Base-by-base conservation (phyloP, 2,329 filamentous ascomycete genomes). In the Blastomyces gilchristii region DNA sequence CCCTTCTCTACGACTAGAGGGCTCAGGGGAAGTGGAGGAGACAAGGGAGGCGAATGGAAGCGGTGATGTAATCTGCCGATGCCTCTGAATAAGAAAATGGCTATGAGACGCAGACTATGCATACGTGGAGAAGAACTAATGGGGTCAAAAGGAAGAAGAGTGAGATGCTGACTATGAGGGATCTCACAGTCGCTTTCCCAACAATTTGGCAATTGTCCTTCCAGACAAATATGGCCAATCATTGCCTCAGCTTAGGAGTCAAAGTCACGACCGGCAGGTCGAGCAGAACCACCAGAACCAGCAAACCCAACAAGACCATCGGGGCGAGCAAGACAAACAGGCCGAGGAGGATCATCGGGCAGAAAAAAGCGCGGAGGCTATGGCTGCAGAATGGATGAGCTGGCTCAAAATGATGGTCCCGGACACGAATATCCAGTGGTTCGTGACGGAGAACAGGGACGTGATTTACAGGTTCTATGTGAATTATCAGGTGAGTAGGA, bases 331-430 rank as follows among this genome's bases (percentile, higher is more conserved):
- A 11, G 52, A 56, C 52, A 34, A 41, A 22, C 54, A 22, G 37
- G 37, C 18, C 4, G 34, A 57, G 34, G 34, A 39, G n/a, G 18
- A 57, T 43, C n/a, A 41, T 12, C 31, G 8, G 6, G 16, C 28
- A 18, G 52, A 34, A 4, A 37, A 22, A 8, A n/a, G 18, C n/a
- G 34, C 37, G 4, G 54, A 57, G 54, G 37, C 5, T 12, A 18
- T 14, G n/a, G 54, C 54, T n/a, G 54, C 54, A 41, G 54, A 57
- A 39, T 57, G 54, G 54, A 39, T 43, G 1, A 7, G 9, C 28
- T 57, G 54, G 54, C 54, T 57, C 12, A 57, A 57, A 41, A 57
- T 57, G 34, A 57, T 57, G 54, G 54, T 57, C 11, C 54, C 54
- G 1, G 54, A 57, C 37, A 25, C 34, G 37, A 57, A 37, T n/a